Percentiles rank a stretch among this genome's conserved stretches.
These are phyloP conservation scores for Panaeolus cyanescens DNA, from an alignment of 768 basidiomycete species.

Conservation along the genomic window DNA sequence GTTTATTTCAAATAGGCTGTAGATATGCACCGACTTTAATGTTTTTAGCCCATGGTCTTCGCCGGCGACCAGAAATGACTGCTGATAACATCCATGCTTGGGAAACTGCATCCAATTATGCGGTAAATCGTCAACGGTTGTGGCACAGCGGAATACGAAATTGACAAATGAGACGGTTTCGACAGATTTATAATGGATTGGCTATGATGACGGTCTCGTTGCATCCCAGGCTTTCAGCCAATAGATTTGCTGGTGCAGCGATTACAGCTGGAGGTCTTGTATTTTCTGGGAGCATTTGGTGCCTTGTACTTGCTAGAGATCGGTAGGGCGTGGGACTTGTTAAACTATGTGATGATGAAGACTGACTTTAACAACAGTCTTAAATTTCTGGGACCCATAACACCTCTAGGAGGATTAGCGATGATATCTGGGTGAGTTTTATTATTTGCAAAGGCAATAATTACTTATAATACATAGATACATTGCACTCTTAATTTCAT, in stretches of 20 bases:
- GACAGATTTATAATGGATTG: conserved; percentile 70
- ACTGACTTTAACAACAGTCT: conserved; percentile 25
- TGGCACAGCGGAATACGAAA: background rate
- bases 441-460: background rate
- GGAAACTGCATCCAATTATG: conserved; percentile 63
- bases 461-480: conserved; percentile 38
- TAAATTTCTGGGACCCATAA: conserved; percentile 61
- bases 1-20: conserved; percentile 6
- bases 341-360: conserved; percentile 5
- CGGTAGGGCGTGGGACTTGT: conserved; percentile 27
- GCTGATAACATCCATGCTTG: conserved; percentile 58
- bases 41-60: conserved; percentile 53
- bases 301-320: conserved; percentile 50
- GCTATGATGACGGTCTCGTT: conserved; percentile 62
- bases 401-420: conserved; percentile 62
- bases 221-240: conserved; percentile 59
- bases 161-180: background rate
- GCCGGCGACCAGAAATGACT: conserved; percentile 46
- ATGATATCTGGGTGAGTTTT: conserved; percentile 69
- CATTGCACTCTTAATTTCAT: conserved; percentile 49
- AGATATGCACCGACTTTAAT: background rate
- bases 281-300: conserved; percentile 67
- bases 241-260: conserved; percentile 69
- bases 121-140: conserved; percentile 39
- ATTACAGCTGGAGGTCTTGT: conserved; percentile 56